Evolutionary conservation across 139 green algal species (phyloP), one percentile per base, ranked within the genome.

Genomic region (Volvox reticuliferus): DNA sequence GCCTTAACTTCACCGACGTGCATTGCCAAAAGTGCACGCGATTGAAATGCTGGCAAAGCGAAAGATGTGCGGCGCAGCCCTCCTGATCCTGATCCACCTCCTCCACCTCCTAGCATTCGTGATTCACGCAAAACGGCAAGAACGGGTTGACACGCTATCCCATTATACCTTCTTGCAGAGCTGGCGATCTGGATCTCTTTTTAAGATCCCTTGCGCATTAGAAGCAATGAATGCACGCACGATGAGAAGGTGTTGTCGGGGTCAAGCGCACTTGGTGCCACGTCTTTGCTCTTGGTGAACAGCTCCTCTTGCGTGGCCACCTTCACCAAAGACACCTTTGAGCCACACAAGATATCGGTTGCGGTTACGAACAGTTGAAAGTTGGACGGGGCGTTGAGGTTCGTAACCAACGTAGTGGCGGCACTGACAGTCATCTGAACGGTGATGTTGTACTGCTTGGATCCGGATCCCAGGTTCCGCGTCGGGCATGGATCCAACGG

Each of bases 281-380:
- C 63, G 86, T n/a, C 86, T 12, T 16, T 18, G 21, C 3, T 83
- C 36, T 84, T 71, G 12, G 71, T 65, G 50, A 83, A 90, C 50
- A 75, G 79, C 20, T 73, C 30, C 50, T 90, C 86, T 26, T 90
- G 86, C 20, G 44, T 90, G 16, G 50, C n/a, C 0, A 75, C 9
- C 69, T 90, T 90, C 20, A 90, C n/a, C 0, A 90, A 28, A 12
- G 1, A 20, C 12, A 90, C 73, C n/a, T 35, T 62, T 22, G 44
- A 77, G 50, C 20, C 50, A 55, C 86, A 90, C 30, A 90, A 75
- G 1, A 50, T 76, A 55, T 90, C 55, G n/a, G 86, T 63, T 16
- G 86, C 86, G 21, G 50, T 83, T 32, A 83, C 73, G n/a, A 90
- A 90, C 21, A 62, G 50, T 32, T 81, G 20, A 32, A 90, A 84